These are phyloP conservation scores for Pezicula neosporulosa DNA, from an alignment of 2,329 filamentous ascomycete genomes.

Conservation along the genomic window DNA sequence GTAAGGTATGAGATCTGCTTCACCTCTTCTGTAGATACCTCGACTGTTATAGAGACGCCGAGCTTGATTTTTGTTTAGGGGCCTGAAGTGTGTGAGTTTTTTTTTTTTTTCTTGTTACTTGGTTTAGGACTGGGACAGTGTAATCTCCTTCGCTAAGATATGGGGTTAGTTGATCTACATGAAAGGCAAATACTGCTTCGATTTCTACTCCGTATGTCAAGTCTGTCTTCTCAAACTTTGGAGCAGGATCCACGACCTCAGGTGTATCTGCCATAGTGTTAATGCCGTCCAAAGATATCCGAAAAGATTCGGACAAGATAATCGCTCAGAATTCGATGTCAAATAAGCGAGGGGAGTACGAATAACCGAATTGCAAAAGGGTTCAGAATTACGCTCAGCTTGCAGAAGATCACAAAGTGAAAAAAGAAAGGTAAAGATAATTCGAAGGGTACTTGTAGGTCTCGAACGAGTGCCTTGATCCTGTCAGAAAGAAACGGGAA, in stretches of 20 bases:
- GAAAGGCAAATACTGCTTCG: conserved; percentile 21
- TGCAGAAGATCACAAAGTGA: no score
- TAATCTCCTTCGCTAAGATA: background rate
- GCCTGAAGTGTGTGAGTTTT: background rate
- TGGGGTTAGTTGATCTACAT: conserved; percentile 10
- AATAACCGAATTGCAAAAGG: no score
- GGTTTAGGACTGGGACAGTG: background rate
- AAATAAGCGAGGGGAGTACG: no score
- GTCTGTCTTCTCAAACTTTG: background rate
- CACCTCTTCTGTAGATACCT: background rate
- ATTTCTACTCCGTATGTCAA: conserved; percentile 18
- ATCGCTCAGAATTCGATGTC: no score
- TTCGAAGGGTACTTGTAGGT: no score
- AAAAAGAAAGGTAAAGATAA: no score
- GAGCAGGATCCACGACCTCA: background rate
- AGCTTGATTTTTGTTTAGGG: background rate
- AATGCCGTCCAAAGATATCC: no score
- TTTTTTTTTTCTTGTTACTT: background rate
- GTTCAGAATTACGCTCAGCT: no score
- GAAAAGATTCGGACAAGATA: no score
- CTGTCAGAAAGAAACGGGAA: no score
- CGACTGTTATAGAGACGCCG: background rate
- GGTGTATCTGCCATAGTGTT: no score
- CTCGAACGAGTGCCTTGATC: no score
- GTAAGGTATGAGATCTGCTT: background rate